Evolutionary conservation across 768 basidiomycete species (phyloP), one percentile per base, ranked within the genome.

Genomic region (Vararia minispora): DNA sequence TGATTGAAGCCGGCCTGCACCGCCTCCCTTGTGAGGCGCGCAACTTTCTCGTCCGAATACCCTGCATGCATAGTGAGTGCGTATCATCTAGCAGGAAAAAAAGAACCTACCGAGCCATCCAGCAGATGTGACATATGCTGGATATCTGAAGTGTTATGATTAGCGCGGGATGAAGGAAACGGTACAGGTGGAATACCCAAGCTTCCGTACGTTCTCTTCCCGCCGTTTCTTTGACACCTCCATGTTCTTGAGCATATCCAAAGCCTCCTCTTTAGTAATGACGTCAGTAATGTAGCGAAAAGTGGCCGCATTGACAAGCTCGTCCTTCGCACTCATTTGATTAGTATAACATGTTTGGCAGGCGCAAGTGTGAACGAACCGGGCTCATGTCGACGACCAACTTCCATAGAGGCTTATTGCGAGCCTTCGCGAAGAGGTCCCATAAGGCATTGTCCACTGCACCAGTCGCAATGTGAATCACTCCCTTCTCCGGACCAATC

Each of bases 401-500:
- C 56, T 95, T 92, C 92, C 92, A 97, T 3, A 95, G 61, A 5
- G 92, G 92, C 59, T 94, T 94, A 37, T 71, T 65, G 47, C 80
- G 62, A 20, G 79, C 66, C 33, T 80, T 74, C 2, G 88, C 87
- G 47, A 76, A 89, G 76, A 94, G 77, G 52, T 95, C 92, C 92
- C 92, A 97, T 2, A 94, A 52, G 0, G 91, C 92, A 47, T 95
- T 95, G 56, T 87, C 75, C 6, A 97, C 88, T 1, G 88, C 87
- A 5, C 74, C 87, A 0, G 84, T 72, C 2, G 90, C 88, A 36
- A 94, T 78, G 54, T 89, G 85, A 37, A 97, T 91, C 3, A 97
- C 88, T 36, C 92, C 92, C 58, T 94, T 94, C 56, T 94, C 91
- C 0, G 91, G 90, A 5, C 89, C 90, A 50, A 91, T 80, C 82